A percentile compares a stretch with the other conserved stretches of the same genome.
These are phyloP conservation scores for Ceratocystis alfenasii DNA, from an alignment of 2,329 filamentous ascomycete genomes.

Conservation along the genomic window DNA sequence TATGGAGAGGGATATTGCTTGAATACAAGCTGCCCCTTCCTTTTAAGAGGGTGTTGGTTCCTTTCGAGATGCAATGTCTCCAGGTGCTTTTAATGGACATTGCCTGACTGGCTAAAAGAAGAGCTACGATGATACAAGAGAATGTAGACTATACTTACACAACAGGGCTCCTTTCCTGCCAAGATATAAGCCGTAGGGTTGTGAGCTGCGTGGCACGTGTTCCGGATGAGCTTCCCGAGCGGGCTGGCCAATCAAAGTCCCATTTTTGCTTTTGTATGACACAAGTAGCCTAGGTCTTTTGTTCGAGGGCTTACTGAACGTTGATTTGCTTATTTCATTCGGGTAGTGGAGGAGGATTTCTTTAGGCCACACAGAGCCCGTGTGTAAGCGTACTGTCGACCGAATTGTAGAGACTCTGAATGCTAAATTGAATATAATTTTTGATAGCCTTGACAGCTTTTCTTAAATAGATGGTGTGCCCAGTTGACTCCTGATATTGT, in stretches of 20 bases:
- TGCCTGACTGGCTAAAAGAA: neutral
- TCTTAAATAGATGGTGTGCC: too few species aligned
- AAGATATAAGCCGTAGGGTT: neutral
- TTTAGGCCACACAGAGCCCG: too few species aligned
- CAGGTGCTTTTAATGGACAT: neutral
- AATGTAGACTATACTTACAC: neutral
- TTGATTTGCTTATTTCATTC: too few species aligned
- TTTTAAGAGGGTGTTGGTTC: neutral
- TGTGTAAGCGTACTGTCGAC: too few species aligned
- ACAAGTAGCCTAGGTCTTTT: too few species aligned
- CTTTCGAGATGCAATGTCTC: neutral
- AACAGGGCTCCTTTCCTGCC: neutral
- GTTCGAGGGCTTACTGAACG: too few species aligned
- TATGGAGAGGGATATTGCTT: neutral
- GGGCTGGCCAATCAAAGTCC: neutral
- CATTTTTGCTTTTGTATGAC: too few species aligned
- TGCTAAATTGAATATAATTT: too few species aligned
- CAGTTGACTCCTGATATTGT: too few species aligned
- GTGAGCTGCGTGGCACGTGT: neutral
- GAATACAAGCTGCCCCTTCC: neutral
- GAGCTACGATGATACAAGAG: neutral
- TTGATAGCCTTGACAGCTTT: too few species aligned
- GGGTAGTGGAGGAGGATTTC: too few species aligned
- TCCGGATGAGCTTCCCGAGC: neutral
- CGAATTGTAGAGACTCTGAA: too few species aligned